These are phyloP conservation scores for Toxoplasma gondii DNA, from an alignment of 169 alveolate species.

Conservation along the genomic window DNA sequence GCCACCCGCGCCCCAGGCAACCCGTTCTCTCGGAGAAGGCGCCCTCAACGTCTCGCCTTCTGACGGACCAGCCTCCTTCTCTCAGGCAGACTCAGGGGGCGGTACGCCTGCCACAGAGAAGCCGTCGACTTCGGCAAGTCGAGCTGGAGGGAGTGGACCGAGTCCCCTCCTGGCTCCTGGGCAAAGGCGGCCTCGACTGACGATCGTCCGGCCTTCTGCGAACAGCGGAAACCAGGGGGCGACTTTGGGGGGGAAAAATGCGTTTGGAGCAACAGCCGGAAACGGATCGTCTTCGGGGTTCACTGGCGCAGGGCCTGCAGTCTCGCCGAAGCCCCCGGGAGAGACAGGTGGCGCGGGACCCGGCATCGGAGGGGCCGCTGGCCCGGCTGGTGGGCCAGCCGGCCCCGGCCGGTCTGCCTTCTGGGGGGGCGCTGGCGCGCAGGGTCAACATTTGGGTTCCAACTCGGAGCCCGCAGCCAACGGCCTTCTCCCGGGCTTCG, in stretches of 20 bases:
- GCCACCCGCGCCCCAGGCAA: not conserved
- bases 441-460: not conserved
- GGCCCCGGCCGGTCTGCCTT: not conserved
- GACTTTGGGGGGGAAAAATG: not conserved
- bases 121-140: not conserved
- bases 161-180: not conserved
- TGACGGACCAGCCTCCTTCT: not conserved
- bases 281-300: not conserved
- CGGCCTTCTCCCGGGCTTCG: slow-evolving; percentile 26
- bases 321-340: not conserved
- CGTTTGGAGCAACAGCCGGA: not conserved
- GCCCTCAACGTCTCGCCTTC: not conserved
- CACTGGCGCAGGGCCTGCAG: not conserved
- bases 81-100: not conserved
- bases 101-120: not conserved
- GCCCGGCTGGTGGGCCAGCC: not conserved
- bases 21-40: not conserved
- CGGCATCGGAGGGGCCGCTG: not conserved
- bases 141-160: not conserved
- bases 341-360: not conserved
- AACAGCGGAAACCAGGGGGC: not conserved
- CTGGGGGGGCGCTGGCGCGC: not conserved
- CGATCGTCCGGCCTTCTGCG: slow-evolving; percentile 13
- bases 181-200: slow-evolving; percentile 3
- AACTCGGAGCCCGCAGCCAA: not conserved